Conservation (phyloP, 1,284 basidiomycete genomes). For the Schizophyllum amplum region DNA sequence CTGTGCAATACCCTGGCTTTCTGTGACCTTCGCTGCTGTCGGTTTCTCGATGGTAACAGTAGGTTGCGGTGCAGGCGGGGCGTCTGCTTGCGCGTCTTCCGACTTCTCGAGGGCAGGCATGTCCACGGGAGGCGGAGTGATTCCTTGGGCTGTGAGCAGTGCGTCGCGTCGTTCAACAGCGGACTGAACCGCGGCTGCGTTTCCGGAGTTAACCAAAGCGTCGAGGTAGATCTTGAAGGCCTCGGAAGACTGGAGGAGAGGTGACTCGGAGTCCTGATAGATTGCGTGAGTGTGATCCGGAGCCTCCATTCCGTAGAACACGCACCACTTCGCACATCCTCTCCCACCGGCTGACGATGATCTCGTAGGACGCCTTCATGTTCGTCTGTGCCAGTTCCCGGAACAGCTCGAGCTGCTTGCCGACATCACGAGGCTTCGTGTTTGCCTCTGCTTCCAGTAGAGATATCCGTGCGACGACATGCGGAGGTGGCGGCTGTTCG, state of each 20-base stretch:
- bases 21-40: slow-evolving; percentile 10
- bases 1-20: slow-evolving; percentile 15
- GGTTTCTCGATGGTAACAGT: slow-evolving; percentile 10
- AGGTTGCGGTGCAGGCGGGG: slow-evolving; percentile 1
- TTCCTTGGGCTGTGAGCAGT: slow-evolving; percentile 36
- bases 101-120: slow-evolving; percentile 18
- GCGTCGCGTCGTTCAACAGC: slow-evolving; percentile 63
- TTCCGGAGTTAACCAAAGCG: slow-evolving; percentile 53
- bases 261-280: slow-evolving; percentile 52
- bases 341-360: slow-evolving; percentile 73
- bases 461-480: slow-evolving; percentile 58
- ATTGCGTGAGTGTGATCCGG: slow-evolving; percentile 8
- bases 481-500: slow-evolving; percentile 43
- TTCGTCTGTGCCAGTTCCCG: slow-evolving; percentile 56
- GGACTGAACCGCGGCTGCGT: slow-evolving; percentile 47
- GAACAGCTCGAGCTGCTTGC: slow-evolving; percentile 64
- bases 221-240: slow-evolving; percentile 69
- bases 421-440: slow-evolving; percentile 54
- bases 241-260: slow-evolving; percentile 55
- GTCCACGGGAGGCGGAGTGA: background rate
- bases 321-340: slow-evolving; percentile 72
- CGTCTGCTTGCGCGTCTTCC: slow-evolving; percentile 11
- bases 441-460: slow-evolving; percentile 70
- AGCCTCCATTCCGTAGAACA: slow-evolving; percentile 14
- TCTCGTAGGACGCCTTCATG: slow-evolving; percentile 58